Base-by-base conservation (phyloP, 805 yeast species). In the Ogataea methanolica region DNA sequence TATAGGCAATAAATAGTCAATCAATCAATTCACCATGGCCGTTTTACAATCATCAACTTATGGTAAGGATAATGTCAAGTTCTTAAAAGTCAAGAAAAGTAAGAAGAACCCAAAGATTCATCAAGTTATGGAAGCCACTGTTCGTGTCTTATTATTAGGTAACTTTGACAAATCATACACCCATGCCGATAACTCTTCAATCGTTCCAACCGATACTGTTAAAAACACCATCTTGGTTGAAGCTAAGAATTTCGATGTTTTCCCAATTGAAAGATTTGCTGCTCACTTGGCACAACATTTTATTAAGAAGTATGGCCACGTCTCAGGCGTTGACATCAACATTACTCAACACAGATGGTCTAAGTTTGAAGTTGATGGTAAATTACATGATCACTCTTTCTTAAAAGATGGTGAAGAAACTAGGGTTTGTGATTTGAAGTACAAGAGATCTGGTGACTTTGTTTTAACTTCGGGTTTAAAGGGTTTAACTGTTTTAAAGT, bases 191-290 rank as follows among this genome's bases (percentile, higher is more conserved):
- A 91, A 91, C 72, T 63, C 86, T 2, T 79, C 86, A n/a, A 82
- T 91, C 60, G 95, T 91, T 43, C 97, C 97, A 49, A 91, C 97
- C 8, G 96, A 90, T 68, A 88, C 96, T 1, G 90, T 89, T 47
- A 90, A 90, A 69, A 90, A 90, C 75, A 90, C 96, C 44, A 80
- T 88, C 54, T 75, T 86, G 63, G 76, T 91, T 33, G 83, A 87
- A 55, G 97, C 96, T 54, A 87, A 85, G 69, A 82, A 78, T 61
- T 76, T 80, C 43, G 88, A 89, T 53, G 92, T 86, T 43, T 87
- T 91, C 86, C 96, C 97, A 50, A 83, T 87, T 55, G 97, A 91
- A 75, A 75, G 85, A 48, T 91, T 88, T 67, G 97, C 94, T 33
- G 89, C 91, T 34, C 88, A 80, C 54, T 71, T 91, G 53, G 95